These are phyloP conservation scores for Xylaria sp. DNA, from an alignment of 2,329 filamentous ascomycete species.

Conservation along the genomic window DNA sequence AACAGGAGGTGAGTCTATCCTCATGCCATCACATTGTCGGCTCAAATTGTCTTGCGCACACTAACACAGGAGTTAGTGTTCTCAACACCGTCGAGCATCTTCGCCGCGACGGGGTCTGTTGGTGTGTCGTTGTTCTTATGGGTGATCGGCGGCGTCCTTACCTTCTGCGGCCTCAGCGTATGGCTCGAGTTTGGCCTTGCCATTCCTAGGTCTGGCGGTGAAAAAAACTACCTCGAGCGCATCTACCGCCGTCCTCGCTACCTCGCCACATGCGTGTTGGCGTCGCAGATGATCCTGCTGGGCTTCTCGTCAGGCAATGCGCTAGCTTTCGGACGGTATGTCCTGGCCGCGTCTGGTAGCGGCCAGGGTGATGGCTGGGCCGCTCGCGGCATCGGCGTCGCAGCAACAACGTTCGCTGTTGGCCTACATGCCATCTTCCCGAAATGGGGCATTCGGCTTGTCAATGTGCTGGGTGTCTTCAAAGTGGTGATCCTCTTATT, in stretches of 20 bases:
- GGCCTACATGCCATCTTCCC: constrained; percentile 63
- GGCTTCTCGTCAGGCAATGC: constrained; percentile 70
- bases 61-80: constrained; percentile 55
- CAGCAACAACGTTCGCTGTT: constrained; percentile 65
- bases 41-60: background rate
- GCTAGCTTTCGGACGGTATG: constrained; percentile 68
- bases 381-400: constrained; percentile 66
- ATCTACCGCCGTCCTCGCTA: constrained; percentile 69
- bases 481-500: constrained; percentile 70
- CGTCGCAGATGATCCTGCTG: constrained; percentile 70
- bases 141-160: constrained; percentile 60
- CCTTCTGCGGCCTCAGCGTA: constrained; percentile 69
- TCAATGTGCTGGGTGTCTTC: constrained; percentile 69
- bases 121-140: constrained; percentile 56
- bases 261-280: constrained; percentile 68
- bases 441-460: constrained; percentile 68
- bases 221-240: constrained; percentile 75
- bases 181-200: constrained; percentile 72
- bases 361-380: constrained; percentile 63
- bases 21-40: background rate
- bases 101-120: constrained; percentile 63
- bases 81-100: constrained; percentile 65
- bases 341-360: constrained; percentile 64
- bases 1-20: constrained; percentile 61
- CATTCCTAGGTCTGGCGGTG: constrained; percentile 70